Evolutionary conservation across 108 stramenopile species (phyloP).

Genomic region (Skeletonema menzelii): DNA sequence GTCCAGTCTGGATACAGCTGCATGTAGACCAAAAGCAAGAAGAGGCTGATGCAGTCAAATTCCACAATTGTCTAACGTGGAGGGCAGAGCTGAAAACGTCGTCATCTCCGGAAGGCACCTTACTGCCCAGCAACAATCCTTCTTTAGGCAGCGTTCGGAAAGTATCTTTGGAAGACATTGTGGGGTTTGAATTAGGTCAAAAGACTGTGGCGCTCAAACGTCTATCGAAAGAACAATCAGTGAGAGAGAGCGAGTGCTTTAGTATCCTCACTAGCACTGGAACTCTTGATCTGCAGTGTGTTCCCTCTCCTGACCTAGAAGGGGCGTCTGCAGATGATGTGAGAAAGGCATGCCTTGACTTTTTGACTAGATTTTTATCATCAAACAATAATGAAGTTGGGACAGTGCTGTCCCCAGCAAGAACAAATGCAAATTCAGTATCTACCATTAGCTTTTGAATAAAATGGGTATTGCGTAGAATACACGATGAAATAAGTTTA

Average conservation of each 20-base stretch:
- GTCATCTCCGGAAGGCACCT: background rate
- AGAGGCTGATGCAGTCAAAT: background rate
- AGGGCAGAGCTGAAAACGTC: slow-evolving; percentile 19
- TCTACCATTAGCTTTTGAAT: background rate
- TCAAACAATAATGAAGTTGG: background rate
- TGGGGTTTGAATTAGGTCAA: slow-evolving; percentile 25
- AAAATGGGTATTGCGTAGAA: too few relatives aligned
- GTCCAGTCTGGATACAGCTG: slow-evolving; percentile 28
- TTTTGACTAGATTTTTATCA: background rate
- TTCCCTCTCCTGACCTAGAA: background rate
- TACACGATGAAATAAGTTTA: too few relatives aligned
- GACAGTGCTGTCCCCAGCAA: background rate
- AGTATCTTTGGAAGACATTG: slow-evolving; percentile 15
- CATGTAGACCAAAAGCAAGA: background rate
- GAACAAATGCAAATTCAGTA: background rate
- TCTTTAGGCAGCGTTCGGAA: slow-evolving; percentile 24
- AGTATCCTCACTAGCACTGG: slow-evolving; percentile 25
- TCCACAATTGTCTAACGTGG: slow-evolving; percentile 32
- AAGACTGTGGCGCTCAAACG: slow-evolving; percentile 24
- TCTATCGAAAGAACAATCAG: slow-evolving; percentile 10
- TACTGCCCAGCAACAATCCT: background rate
- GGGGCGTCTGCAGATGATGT: slow-evolving; percentile 9
- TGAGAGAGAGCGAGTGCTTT: slow-evolving; percentile 22
- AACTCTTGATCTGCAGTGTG: slow-evolving; percentile 28
- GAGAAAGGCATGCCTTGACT: slow-evolving; percentile 3